These are phyloP conservation scores for Lanmaoa rubissima DNA, from an alignment of 768 basidiomycete species.

Conservation along the genomic window DNA sequence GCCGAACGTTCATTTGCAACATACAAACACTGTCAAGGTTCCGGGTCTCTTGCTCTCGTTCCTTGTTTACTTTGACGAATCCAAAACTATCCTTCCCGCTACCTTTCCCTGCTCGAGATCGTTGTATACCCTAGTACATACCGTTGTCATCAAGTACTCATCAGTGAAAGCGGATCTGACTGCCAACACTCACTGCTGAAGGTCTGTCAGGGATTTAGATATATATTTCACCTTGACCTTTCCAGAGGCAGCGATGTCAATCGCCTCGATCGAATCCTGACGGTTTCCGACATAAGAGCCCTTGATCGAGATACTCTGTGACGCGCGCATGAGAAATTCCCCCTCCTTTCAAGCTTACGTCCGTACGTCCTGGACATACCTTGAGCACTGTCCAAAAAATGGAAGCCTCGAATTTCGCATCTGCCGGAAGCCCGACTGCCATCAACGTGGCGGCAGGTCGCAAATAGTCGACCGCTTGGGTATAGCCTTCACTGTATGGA, in stretches of 20 bases:
- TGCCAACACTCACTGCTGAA: conserved; percentile 45
- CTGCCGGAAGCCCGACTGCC: conserved; percentile 72
- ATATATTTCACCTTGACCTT: conserved; percentile 62
- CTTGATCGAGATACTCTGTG: conserved; percentile 27
- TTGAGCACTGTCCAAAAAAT: conserved; percentile 75
- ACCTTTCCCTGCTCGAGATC: conserved; percentile 40
- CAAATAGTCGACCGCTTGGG: conserved; percentile 72
- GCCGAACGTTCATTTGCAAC: background rate
- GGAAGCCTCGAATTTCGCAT: conserved; percentile 54
- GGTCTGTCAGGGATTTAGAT: conserved; percentile 46
- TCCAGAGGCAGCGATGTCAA: conserved; percentile 70
- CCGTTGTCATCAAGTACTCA: background rate
- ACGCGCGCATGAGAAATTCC: background rate
- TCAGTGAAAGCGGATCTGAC: background rate
- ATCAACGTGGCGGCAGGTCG: conserved; percentile 71
- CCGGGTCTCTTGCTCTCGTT: background rate
- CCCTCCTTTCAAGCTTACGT: too few relatives aligned
- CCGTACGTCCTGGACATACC: conserved; percentile 22
- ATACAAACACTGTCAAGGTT: background rate
- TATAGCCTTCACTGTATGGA: conserved; percentile 41
- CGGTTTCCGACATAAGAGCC: conserved; percentile 62
- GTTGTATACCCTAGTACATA: conserved; percentile 34
- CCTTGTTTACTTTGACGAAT: conserved; percentile 27
- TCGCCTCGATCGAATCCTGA: conserved; percentile 80
- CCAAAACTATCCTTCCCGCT: conserved; percentile 42